Evolutionary conservation across 257 asterid genomes (phyloP), one percentile per base, ranked within the genome.

Genomic region (Petunia axillaris): DNA sequence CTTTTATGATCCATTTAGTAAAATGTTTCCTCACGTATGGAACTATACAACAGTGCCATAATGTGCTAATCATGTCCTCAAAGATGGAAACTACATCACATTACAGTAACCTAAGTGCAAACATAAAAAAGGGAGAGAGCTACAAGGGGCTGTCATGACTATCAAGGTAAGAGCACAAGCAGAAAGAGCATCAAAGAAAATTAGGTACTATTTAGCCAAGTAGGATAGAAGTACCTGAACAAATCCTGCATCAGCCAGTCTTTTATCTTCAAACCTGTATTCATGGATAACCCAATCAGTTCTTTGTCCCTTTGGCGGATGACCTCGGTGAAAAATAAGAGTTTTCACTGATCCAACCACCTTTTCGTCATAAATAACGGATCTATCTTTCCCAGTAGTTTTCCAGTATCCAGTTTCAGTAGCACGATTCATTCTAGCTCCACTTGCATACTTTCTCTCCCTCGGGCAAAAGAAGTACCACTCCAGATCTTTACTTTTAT

Each of bases 391-490:
- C 64, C 98, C 98, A 0, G 98, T 95, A 71, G 97, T 86, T 81
- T 95, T 95, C 98, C 98, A 95, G 64, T 76, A 91, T 36, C 98
- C 98, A 81, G 85, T 81, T 83, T 93, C 93, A 80, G 98, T 89
- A 38, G 93, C 88, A 3, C 98, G 98, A 80, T 92, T 95, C 83
- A 90, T 91, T 80, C 97, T 89, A 37, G 13, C 64, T 58, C 98
- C 98, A 84, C 91, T 88, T 55, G 94, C 86, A 84, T 93, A 95
- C 87, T 91, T 95, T 84, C 79, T 93, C 88, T 95, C 98, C 43
- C 89, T 90, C 2, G 98, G 97, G 83, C 97, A 93, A 89, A 91
- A 95, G 86, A 95, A 95, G 86, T 86, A 93, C 98, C 98, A 95
- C 79, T 95, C 95, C 1, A 81, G 89, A 90, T 95, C 98, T 83